A percentile compares a stretch with the other conserved stretches of the same genome.
Conservation (phyloP, 257 asterid genomes). For the Solanum pinnatisectum region DNA sequence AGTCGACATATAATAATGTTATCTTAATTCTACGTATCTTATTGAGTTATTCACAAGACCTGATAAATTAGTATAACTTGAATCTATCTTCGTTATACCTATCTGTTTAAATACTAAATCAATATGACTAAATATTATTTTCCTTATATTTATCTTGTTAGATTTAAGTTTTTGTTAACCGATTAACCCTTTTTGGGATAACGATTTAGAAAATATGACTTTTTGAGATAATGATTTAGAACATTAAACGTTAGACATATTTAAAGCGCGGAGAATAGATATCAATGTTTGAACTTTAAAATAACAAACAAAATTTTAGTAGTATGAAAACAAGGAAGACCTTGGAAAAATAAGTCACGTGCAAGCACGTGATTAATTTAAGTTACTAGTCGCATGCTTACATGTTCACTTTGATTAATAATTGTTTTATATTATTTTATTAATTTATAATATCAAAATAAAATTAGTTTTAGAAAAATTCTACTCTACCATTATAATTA, state of each 20-base stretch:
- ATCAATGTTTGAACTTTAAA: not conserved
- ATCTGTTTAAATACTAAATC: not conserved
- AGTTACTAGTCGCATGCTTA: not conserved
- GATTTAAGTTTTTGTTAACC: not conserved
- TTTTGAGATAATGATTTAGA: no score
- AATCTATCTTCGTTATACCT: not conserved
- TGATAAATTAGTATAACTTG: not conserved
- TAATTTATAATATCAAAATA: not conserved
- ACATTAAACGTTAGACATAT: not conserved
- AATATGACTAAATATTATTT: not conserved
- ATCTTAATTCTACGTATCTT: not conserved
- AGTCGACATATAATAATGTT: not conserved
- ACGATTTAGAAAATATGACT: not conserved
- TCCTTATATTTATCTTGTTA: not conserved
- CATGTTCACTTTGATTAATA: not conserved
- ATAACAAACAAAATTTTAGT: not conserved
- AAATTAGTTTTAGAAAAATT: not conserved
- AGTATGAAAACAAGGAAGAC: not conserved
- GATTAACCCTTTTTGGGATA: not conserved
- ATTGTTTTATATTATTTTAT: no score
- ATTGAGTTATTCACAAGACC: not conserved
- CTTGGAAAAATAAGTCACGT: slow-evolving; percentile 18
- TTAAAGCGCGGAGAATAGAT: not conserved
- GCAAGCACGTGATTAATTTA: slow-evolving; percentile 17
- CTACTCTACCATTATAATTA: not conserved